Evolutionary conservation across 768 basidiomycete genomes (phyloP), one percentile per base, ranked within the genome.

Genomic region (Panellus pusillus): DNA sequence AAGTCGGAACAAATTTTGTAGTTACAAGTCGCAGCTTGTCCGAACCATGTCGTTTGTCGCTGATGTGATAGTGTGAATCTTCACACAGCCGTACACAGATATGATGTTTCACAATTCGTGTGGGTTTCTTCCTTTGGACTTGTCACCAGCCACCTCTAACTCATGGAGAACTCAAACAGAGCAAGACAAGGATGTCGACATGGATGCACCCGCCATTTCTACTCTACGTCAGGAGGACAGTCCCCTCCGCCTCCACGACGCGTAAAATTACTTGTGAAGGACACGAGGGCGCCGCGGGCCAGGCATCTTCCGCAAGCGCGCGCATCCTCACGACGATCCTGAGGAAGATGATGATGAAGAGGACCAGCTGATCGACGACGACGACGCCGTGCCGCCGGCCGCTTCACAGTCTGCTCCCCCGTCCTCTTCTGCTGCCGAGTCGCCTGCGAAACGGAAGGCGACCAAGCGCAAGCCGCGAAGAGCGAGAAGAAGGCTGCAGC

Each of bases 141-240:
- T 24, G 24, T 24, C 24, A 24, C 2, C 24, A 24, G 24, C 24
- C 24, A 24, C 24, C 24, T 61, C 61, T 45, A 52, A 50, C 57
- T 54, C 61, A 64, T 66, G 64, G 44, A 61, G 59, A 57, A 58
- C 51, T 52, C 47, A 63, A n/a, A 13, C 31, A 46, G 60, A 68
- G 20, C 74, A 74, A 72, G 74, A 76, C 65, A 70, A 74, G 38
- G 79, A 80, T 63, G 68, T 77, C 43, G 77, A 80, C 60, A 89
- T 91, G 87, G 90, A 91, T 36, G 87, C 89, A 31, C 90, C 90
- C 35, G 84, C 84, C 61, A 91, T 92, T 50, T 91, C 89, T 20
- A 91, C 85, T 27, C 79, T 91, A 31, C 77, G 75, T 31, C 87
- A 90, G 44, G 89, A 91, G 55, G 78, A 79, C 11, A 80, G 80